These are phyloP conservation scores for Albophoma yamanashiensis DNA, from an alignment of 2,329 filamentous ascomycete genomes.

Conservation along the genomic window DNA sequence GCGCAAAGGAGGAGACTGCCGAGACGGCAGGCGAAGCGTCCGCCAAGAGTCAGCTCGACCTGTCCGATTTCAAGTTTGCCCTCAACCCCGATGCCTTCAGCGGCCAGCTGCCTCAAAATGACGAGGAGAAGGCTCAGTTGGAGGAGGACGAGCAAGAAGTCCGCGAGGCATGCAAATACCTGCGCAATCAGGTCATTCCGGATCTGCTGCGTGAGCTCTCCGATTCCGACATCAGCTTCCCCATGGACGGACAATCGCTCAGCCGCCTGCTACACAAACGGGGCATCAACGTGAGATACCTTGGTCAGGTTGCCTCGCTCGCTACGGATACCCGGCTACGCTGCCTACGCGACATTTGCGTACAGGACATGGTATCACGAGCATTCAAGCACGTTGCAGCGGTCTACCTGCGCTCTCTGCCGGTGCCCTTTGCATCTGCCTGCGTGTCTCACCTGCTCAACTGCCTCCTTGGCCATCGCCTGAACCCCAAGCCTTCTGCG, in stretches of 20 bases:
- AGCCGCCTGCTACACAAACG: slow-evolving; percentile 87
- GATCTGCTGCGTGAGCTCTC: slow-evolving; percentile 76
- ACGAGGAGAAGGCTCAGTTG: slow-evolving; percentile 79
- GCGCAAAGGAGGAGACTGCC: slow-evolving; percentile 22
- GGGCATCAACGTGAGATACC: slow-evolving; percentile 91
- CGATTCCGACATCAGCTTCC: slow-evolving; percentile 90
- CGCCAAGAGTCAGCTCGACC: slow-evolving; percentile 57
- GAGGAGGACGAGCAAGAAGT: slow-evolving; percentile 81
- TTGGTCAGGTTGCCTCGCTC: slow-evolving; percentile 71
- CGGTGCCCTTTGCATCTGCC: slow-evolving; percentile 67
- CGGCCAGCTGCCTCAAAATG: slow-evolving; percentile 79
- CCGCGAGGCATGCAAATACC: slow-evolving; percentile 67
- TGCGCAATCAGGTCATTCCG: slow-evolving; percentile 71
- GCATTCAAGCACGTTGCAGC: slow-evolving; percentile 89
- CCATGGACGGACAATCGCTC: slow-evolving; percentile 94
- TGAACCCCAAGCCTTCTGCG: slow-evolving; percentile 68
- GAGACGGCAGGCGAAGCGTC: slow-evolving; percentile 23
- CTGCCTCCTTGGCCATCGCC: slow-evolving; percentile 69
- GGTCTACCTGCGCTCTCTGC: slow-evolving; percentile 67
- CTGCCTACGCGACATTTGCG: slow-evolving; percentile 64
- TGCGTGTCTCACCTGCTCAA: slow-evolving; percentile 85
- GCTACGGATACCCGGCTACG: slow-evolving; percentile 61
- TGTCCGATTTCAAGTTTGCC: slow-evolving; percentile 76
- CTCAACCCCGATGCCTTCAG: slow-evolving; percentile 95
- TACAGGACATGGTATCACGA: slow-evolving; percentile 92